Evolutionary conservation across 306 rosid species (phyloP).

Genomic region (Lotus japonicus): DNA sequence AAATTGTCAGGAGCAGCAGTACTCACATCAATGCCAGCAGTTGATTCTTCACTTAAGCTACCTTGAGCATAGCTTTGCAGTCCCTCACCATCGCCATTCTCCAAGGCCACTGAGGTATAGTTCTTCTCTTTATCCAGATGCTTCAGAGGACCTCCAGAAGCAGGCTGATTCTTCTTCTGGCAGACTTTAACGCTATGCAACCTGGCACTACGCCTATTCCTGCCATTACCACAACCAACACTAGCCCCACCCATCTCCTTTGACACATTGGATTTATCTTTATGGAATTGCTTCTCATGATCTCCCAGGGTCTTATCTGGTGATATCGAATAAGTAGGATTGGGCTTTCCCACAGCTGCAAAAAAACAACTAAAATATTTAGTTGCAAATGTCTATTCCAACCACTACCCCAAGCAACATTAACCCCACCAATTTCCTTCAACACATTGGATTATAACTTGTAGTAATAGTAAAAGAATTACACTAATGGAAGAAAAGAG

Average conservation of each 20-base stretch:
- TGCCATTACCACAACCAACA: background rate
- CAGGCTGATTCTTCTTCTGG: constrained; percentile 5
- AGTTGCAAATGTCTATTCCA: background rate
- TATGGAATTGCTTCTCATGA: too few species aligned
- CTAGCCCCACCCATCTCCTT: background rate
- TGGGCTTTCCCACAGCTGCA: too few species aligned
- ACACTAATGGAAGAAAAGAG: too few species aligned
- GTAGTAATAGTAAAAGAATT: too few species aligned
- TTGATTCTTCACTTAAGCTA: background rate
- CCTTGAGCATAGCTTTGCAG: background rate
- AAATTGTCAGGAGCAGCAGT: constrained; percentile 1
- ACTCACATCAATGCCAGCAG: background rate
- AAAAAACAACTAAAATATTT: too few species aligned
- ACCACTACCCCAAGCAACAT: background rate
- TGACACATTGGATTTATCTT: background rate
- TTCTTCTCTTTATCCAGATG: too few species aligned
- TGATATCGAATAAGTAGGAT: background rate
- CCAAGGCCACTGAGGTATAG: too few species aligned
- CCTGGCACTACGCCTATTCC: too few species aligned
- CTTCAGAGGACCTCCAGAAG: too few species aligned
- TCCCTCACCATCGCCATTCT: too few species aligned
- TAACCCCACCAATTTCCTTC: background rate
- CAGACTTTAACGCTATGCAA: background rate
- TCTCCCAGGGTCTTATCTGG: background rate
- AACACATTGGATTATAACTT: background rate